Evolutionary conservation across 495 filamentous ascomycete species (phyloP).

Genomic region (Halenospora varia): DNA sequence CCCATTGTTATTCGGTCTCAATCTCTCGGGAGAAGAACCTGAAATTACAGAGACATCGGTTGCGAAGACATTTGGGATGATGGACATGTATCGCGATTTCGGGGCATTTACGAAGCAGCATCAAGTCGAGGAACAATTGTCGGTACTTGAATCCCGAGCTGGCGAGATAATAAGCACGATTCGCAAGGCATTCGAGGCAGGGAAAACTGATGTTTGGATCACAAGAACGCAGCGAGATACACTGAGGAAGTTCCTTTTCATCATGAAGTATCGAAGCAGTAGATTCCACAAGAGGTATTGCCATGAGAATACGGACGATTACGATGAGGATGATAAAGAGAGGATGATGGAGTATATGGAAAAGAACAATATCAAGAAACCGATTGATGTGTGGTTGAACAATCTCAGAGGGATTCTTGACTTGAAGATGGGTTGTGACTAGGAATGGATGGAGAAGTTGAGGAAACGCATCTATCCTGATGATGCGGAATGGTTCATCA

Average conservation of each 20-base stretch:
- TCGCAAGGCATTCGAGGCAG: constrained; percentile 14
- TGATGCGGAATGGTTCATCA: constrained; percentile 42
- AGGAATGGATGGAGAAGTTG: constrained; percentile 33
- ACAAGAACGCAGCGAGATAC: constrained; percentile 35
- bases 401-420: constrained; percentile 43
- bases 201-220: constrained; percentile 28
- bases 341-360: constrained; percentile 40
- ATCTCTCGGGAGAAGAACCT: constrained; percentile 3
- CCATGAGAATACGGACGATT: constrained; percentile 32
- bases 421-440: constrained; percentile 36
- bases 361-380: constrained; percentile 35
- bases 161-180: constrained; percentile 9
- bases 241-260: constrained; percentile 50
- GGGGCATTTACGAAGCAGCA: constrained; percentile 8
- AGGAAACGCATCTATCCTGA: constrained; percentile 30
- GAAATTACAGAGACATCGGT: constrained; percentile 13
- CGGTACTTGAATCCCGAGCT: constrained; percentile 14
- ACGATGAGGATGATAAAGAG: constrained; percentile 37
- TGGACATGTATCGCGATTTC: constrained; percentile 18
- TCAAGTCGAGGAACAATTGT: constrained; percentile 13
- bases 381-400: constrained; percentile 48
- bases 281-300: constrained; percentile 35
- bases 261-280: constrained; percentile 45
- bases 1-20: constrained; percentile 8
- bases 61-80: constrained; percentile 11